Conservation (phyloP, 805 yeast species). For the Hyphopichia homilentoma region DNA sequence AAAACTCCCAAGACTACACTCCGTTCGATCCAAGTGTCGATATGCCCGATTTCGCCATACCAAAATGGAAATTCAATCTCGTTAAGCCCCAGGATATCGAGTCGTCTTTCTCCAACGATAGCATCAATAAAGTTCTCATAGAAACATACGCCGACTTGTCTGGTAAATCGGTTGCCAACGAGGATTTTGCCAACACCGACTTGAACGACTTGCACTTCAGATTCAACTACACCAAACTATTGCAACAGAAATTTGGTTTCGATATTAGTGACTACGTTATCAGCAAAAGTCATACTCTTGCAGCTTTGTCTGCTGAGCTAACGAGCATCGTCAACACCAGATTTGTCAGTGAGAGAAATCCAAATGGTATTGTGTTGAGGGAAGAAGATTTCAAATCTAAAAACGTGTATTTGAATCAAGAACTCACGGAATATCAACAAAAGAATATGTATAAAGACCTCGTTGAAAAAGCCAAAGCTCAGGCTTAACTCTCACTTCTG, state of each 20-base stretch:
- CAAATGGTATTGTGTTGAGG: constrained; percentile 69
- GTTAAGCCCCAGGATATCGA: constrained; percentile 11
- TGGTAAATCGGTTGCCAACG: constrained; percentile 11
- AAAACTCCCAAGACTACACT: constrained; percentile 31
- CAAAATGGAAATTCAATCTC: constrained; percentile 31
- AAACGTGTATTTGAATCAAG: constrained; percentile 54
- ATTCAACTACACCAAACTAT: constrained; percentile 45
- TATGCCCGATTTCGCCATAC: constrained; percentile 32
- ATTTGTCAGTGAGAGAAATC: constrained; percentile 59
- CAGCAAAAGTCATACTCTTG: constrained; percentile 37
- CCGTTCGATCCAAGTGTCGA: constrained; percentile 24
- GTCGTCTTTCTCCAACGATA: constrained; percentile 6
- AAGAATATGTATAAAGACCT: constrained; percentile 44
- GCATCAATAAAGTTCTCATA: constrained; percentile 20
- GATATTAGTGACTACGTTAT: constrained; percentile 51
- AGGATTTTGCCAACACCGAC: not conserved
- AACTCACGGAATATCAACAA: constrained; percentile 44
- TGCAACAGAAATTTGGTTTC: constrained; percentile 47
- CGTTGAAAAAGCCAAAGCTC: constrained; percentile 43
- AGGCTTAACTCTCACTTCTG: too few relatives aligned
- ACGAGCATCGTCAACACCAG: constrained; percentile 35
- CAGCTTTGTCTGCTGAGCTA: constrained; percentile 36
- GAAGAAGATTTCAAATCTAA: constrained; percentile 52
- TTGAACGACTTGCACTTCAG: constrained; percentile 42
- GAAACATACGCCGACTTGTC: too few relatives aligned